Conservation (phyloP, 306 rosid species). For the Cucurbita argyrosperma region DNA sequence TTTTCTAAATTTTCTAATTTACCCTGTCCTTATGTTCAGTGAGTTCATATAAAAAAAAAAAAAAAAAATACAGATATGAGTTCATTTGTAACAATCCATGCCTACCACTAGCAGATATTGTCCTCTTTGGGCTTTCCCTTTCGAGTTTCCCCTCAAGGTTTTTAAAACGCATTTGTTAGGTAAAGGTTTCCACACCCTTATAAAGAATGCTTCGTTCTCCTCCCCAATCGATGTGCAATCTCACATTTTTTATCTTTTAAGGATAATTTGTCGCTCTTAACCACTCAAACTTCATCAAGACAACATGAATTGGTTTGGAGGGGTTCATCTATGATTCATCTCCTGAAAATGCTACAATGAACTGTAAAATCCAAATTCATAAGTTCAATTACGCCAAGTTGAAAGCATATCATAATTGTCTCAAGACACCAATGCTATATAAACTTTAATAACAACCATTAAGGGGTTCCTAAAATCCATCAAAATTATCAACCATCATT, state of each 20-base stretch:
- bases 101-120: too few relatives aligned
- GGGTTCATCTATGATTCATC: not conserved
- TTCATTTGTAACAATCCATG: too few relatives aligned
- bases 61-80: too few relatives aligned
- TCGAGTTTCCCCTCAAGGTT: too few relatives aligned
- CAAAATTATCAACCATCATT: not conserved
- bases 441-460: not conserved
- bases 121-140: too few relatives aligned
- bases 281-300: not conserved
- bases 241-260: too few relatives aligned
- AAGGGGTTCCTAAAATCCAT: not conserved
- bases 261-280: not conserved
- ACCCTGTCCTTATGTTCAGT: not conserved
- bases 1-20: not conserved
- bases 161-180: too few relatives aligned
- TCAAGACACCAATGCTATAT: not conserved
- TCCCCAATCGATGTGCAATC: too few relatives aligned
- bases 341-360: not conserved
- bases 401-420: not conserved
- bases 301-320: not conserved
- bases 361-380: not conserved
- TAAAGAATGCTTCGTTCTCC: too few relatives aligned
- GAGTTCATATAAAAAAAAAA: not conserved
- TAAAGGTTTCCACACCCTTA: too few relatives aligned
- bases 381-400: not conserved